Evolutionary conservation across 805 yeast species (phyloP).

Genomic region (Torulaspora franciscae): DNA sequence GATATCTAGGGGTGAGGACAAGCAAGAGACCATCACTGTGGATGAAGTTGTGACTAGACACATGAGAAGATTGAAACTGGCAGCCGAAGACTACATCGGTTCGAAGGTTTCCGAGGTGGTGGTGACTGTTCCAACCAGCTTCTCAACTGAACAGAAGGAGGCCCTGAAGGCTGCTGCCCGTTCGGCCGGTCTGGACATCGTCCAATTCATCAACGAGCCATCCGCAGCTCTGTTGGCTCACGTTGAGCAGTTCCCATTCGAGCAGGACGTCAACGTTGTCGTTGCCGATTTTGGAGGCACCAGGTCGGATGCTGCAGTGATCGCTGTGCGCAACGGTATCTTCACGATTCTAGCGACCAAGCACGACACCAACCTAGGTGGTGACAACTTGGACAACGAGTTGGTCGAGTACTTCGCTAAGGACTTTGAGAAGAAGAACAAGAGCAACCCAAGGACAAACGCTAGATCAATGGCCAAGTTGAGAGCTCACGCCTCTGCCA

Average conservation of each 20-base stretch:
- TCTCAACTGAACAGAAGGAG: slow-evolving; percentile 64
- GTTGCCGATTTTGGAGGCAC: slow-evolving; percentile 97
- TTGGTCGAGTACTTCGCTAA: slow-evolving; percentile 80
- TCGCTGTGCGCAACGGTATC: slow-evolving; percentile 91
- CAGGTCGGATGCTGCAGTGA: slow-evolving; percentile 91
- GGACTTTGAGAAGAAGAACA: slow-evolving; percentile 87
- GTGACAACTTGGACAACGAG: slow-evolving; percentile 75
- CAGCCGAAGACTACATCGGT: slow-evolving; percentile 93
- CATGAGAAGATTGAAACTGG: slow-evolving; percentile 68
- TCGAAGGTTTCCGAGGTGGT: slow-evolving; percentile 74
- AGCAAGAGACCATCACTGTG: slow-evolving; percentile 54
- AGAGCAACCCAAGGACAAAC: slow-evolving; percentile 72
- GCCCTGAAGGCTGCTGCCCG: slow-evolving; percentile 57
- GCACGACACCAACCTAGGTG: slow-evolving; percentile 81
- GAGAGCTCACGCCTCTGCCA: slow-evolving; percentile 70
- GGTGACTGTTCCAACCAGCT: slow-evolving; percentile 85
- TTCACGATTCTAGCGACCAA: slow-evolving; percentile 82
- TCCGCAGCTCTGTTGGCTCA: slow-evolving; percentile 87
- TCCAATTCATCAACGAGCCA: slow-evolving; percentile 90
- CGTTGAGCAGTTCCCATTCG: slow-evolving; percentile 43
- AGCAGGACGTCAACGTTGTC: slow-evolving; percentile 41
- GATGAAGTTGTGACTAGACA: slow-evolving; percentile 83
- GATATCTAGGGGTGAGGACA: slow-evolving; percentile 45
- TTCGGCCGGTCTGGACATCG: slow-evolving; percentile 69
- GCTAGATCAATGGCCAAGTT: slow-evolving; percentile 87